Conservation (phyloP, 352 stramenopile species). For the Phytophthora tentaculata region DNA sequence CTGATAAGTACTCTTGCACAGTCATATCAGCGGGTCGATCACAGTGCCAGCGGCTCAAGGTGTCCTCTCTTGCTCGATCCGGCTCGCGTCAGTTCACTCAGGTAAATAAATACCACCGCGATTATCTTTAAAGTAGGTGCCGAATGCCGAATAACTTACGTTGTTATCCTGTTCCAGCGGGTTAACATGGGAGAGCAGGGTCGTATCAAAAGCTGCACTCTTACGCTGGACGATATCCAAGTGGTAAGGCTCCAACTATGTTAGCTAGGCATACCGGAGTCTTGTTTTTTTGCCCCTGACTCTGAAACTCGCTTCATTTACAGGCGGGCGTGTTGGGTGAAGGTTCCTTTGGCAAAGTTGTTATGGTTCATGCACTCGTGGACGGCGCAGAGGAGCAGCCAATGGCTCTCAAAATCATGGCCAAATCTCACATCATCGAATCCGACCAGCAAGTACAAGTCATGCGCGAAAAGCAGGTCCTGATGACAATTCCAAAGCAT, state of each 20-base stretch:
- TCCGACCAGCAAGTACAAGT: slow-evolving; percentile 93
- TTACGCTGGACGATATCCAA: slow-evolving; percentile 72
- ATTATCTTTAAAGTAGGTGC: background rate
- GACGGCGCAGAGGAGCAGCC: slow-evolving; percentile 62
- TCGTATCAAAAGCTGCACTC: slow-evolving; percentile 54
- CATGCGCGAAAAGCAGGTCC: slow-evolving; percentile 92
- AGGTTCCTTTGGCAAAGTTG: slow-evolving; percentile 96
- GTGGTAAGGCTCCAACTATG: slow-evolving; percentile 38
- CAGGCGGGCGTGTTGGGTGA: slow-evolving; percentile 91
- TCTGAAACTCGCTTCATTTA: background rate
- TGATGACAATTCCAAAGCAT: slow-evolving; percentile 85
- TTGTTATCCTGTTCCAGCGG: slow-evolving; percentile 29
- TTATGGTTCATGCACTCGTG: slow-evolving; percentile 84
- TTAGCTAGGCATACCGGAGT: background rate
- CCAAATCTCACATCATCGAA: slow-evolving; percentile 94
- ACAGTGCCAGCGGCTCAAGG: slow-evolving; percentile 69
- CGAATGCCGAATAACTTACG: slow-evolving; percentile 5
- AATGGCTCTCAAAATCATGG: slow-evolving; percentile 93
- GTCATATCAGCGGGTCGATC: slow-evolving; percentile 68
- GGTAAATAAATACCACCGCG: slow-evolving; percentile 29
- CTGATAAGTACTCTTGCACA: slow-evolving; percentile 55
- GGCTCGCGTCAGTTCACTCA: slow-evolving; percentile 69
- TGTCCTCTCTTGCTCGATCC: slow-evolving; percentile 55
- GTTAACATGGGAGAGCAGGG: slow-evolving; percentile 57
- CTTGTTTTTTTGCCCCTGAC: background rate